Evolutionary conservation across 2,329 filamentous ascomycete genomes (phyloP).

Genomic region (Diaporthe nobilis): DNA sequence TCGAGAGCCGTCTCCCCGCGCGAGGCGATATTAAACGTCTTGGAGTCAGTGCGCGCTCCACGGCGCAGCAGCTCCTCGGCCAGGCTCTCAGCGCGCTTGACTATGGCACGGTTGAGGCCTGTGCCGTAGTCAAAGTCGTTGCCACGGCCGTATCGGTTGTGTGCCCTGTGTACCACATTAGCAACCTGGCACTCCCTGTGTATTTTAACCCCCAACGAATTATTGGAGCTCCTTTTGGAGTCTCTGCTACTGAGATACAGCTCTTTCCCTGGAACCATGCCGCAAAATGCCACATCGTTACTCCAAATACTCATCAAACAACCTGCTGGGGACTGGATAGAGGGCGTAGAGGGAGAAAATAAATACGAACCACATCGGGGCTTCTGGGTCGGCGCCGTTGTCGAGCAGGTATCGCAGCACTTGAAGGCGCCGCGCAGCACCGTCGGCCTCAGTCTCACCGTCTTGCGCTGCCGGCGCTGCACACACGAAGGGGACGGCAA

Average conservation of each 20-base stretch:
- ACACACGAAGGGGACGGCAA: constrained; percentile 2
- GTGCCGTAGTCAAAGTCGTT: background rate
- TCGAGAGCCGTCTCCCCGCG: background rate
- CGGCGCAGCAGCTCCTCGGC: background rate
- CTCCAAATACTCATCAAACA: background rate
- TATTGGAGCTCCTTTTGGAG: background rate
- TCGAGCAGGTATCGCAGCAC: background rate
- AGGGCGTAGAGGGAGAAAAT: background rate
- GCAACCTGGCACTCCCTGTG: no score
- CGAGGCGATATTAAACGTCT: background rate
- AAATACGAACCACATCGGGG: background rate
- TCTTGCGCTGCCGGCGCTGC: background rate
- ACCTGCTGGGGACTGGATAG: background rate
- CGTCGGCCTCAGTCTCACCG: background rate
- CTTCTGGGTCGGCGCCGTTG: background rate
- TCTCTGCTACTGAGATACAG: background rate
- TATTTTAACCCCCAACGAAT: background rate
- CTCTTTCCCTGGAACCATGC: background rate
- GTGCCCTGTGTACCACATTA: background rate
- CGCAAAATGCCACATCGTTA: background rate
- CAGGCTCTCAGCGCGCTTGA: background rate
- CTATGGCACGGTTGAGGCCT: constrained; percentile 4
- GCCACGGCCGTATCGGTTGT: background rate
- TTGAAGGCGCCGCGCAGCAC: background rate
- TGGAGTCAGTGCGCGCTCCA: background rate